Base-by-base conservation (phyloP, 768 basidiomycete species). In the Neoboletus subvelutipes region DNA sequence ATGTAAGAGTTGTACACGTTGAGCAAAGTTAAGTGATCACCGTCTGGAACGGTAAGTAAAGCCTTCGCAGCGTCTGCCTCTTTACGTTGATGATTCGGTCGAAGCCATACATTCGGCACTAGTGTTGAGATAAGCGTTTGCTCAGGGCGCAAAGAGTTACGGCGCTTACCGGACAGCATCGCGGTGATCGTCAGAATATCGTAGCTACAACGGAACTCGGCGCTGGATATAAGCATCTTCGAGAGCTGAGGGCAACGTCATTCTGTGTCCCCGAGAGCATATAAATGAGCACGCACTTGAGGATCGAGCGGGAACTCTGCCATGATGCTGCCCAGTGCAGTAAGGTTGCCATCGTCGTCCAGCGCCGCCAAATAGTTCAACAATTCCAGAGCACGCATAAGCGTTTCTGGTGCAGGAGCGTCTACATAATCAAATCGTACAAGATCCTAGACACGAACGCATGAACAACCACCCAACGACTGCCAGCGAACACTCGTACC, bases 251-350 rank as follows among this genome's bases (percentile, higher is more conserved):
- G 5, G 2, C 5, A 22, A 29, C 4, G 8, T 72, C 10, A 58
- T 7, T 1, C 5, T 29, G 18, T 11, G 1, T 29, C 3, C 43
- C n/a, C 1, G 5, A n/a, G 15, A 24, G 10, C 1, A 1, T 2
- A 34, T 11, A n/a, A 33, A 42, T 1, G 22, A 45, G 1, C 12
- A 57, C 79, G 39, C 62, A 90, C 91, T 79, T 95, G 95, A 40
- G 96, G 97, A 71, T 98, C 97, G n/a, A 99, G 81, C 13, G 96
- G 97, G 78, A 98, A 98, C 64, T 98, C 94, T 0, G 97, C 96
- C 96, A 98, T 98, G 58, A 93, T 88, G 37, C 75, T 78, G 5
- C 97, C 97, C 9, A 98, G 76, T 0, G 85, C 73, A 1, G 97
- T 98, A 55, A 99, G 72, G 50, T 92, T 85, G 12, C 97, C 95